Conservation (phyloP, 2,329 filamentous ascomycete genomes). For the Cordyceps farinosa region DNA sequence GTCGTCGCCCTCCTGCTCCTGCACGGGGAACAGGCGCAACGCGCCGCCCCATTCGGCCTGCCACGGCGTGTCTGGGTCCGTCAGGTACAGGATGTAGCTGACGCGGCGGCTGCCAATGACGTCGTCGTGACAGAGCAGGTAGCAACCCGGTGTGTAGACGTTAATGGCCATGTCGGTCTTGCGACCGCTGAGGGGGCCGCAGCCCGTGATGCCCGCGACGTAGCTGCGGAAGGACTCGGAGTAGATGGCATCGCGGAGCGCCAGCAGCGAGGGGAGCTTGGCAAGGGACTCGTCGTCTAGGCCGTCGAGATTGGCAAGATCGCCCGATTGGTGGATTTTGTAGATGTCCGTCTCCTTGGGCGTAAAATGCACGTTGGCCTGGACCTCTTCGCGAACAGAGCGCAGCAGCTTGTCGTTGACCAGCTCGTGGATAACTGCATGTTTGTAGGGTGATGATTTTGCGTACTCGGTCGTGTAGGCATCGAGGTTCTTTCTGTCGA, state of each 20-base stretch:
- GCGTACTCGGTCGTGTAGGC: slow-evolving; percentile 62
- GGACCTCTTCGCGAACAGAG: slow-evolving; percentile 82
- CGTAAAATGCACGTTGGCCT: slow-evolving; percentile 87
- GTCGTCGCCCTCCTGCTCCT: slow-evolving; percentile 56
- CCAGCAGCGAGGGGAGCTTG: slow-evolving; percentile 83
- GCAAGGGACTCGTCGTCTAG: slow-evolving; percentile 81
- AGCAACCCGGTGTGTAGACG: slow-evolving; percentile 93
- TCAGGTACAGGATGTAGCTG: slow-evolving; percentile 95
- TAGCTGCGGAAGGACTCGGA: slow-evolving; percentile 86
- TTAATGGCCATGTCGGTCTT: slow-evolving; percentile 99
- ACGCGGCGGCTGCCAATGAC: slow-evolving; percentile 95
- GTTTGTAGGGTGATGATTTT: slow-evolving; percentile 73
- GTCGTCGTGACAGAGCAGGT: slow-evolving; percentile 94
- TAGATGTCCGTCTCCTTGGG: slow-evolving; percentile 99
- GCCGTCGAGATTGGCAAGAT: slow-evolving; percentile 93
- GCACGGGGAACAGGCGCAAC: slow-evolving; percentile 76
- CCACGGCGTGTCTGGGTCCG: slow-evolving; percentile 89
- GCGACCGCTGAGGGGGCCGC: slow-evolving; percentile 80
- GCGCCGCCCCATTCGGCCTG: slow-evolving; percentile 90
- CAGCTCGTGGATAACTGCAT: slow-evolving; percentile 80
- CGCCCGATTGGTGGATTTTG: slow-evolving; percentile 98
- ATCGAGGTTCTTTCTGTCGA: slow-evolving; percentile 55
- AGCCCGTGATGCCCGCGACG: slow-evolving; percentile 78
- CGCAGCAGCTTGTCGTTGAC: slow-evolving; percentile 80
- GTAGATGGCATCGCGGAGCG: slow-evolving; percentile 91